Evolutionary conservation across 768 basidiomycete species (phyloP), one percentile per base, ranked within the genome.

Genomic region (Megacollybia marginata): DNA sequence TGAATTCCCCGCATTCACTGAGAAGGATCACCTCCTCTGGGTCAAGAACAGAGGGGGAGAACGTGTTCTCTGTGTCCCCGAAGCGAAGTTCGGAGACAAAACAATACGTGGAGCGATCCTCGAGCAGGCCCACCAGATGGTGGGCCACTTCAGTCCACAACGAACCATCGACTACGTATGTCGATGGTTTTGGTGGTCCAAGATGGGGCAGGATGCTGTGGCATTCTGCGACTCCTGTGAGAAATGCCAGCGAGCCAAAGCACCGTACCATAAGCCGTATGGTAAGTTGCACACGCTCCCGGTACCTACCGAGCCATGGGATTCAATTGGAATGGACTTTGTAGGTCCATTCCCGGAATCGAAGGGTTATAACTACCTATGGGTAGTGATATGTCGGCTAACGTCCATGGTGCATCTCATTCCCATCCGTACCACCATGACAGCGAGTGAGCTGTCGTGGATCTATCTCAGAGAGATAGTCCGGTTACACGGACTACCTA

Each of bases 161-260:
- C 53, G 56, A 16, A 68, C 67, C 1, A 10, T 50, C 2, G 58
- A 62, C 8, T 66, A 66, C 38, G 23, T 67, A 2, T 53, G 63
- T 1, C 51, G 47, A 13, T 56, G 53, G 44, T 59, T 53, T 19
- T 57, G 54, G 56, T 59, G 56, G 57, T 56, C 57, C 0, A 19
- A 34, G 8, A 53, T 59, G 20, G 12, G 36, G 0, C 16, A 16
- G 6, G 49, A 59, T 9, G 47, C 56, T 5, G 19, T 32, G 11
- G 31, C 20, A 28, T 59, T 53, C 48, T 57, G 55, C 28, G 13
- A 28, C 0, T 34, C 44, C 7, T 61, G 57, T 31, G n/a, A 9
- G 9, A 43, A 28, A 19, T 61, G 60, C 40, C 45, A 53, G 20
- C 49, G 32, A 7, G 47, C 44, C 1, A 61, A 61, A 45, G 19